Evolutionary conservation across 345 rosid species (phyloP).

Genomic region (Gossypium herbaceum): DNA sequence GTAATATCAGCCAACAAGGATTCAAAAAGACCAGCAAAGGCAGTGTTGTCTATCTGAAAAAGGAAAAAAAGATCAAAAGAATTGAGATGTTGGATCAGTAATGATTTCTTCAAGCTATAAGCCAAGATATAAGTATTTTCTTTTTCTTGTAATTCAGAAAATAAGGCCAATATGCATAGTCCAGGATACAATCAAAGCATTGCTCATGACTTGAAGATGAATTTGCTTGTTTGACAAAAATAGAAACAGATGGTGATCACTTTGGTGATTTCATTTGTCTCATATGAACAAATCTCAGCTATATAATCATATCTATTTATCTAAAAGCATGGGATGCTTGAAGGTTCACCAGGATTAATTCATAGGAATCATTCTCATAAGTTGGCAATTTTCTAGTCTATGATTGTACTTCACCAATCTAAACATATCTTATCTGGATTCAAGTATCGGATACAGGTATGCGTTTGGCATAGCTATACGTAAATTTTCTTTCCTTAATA

Average conservation of each 20-base stretch:
- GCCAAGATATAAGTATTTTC: not conserved
- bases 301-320: no score
- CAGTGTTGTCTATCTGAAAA: conserved; percentile 40
- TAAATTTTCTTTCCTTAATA: not conserved
- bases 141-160: not conserved
- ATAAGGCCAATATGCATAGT: not conserved
- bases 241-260: no score
- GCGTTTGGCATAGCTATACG: not conserved
- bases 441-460: not conserved
- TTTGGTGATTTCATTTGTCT: not conserved
- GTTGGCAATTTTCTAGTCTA: not conserved
- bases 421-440: not conserved
- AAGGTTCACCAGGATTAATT: not conserved
- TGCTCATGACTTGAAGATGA: not conserved
- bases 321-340: no score
- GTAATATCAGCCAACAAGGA: conserved; percentile 51
- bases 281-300: no score
- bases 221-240: no score
- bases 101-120: not conserved
- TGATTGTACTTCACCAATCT: not conserved
- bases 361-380: not conserved
- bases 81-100: not conserved
- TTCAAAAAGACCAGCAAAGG: conserved; percentile 28
- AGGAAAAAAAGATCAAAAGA: not conserved
- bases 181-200: not conserved